Evolutionary conservation across 768 basidiomycete genomes (phyloP).

Genomic region (Leccinum aurantiacum): DNA sequence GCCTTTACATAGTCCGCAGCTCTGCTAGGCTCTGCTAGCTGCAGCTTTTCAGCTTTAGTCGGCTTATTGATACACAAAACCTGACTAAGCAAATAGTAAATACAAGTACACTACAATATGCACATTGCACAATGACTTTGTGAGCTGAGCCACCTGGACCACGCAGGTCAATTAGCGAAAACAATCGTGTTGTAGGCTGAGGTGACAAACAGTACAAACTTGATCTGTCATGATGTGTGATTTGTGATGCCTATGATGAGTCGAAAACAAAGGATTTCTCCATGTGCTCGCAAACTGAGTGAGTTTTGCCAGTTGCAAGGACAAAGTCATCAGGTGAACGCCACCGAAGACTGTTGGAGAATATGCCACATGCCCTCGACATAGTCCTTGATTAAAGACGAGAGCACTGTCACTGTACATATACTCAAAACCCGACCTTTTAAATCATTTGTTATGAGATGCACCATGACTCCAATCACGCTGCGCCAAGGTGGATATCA

Average conservation of each 20-base stretch:
- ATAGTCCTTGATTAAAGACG: slow-evolving; percentile 62
- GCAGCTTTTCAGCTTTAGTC: too few relatives aligned
- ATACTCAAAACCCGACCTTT: slow-evolving; percentile 6
- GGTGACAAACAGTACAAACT: slow-evolving; percentile 39
- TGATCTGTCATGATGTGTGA: slow-evolving; percentile 46
- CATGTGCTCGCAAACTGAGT: slow-evolving; percentile 74
- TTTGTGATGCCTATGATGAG: slow-evolving; percentile 36
- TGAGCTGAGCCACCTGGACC: slow-evolving; percentile 65
- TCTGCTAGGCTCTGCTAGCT: too few relatives aligned
- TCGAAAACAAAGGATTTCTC: slow-evolving; percentile 76
- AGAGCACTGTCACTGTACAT: neutral
- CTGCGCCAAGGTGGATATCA: slow-evolving; percentile 84
- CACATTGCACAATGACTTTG: too few relatives aligned
- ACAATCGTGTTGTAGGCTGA: neutral
- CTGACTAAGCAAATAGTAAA: too few relatives aligned
- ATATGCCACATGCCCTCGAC: slow-evolving; percentile 98
- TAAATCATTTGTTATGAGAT: slow-evolving; percentile 24
- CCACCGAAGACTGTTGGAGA: slow-evolving; percentile 70
- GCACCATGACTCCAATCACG: slow-evolving; percentile 98
- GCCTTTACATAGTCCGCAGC: too few relatives aligned
- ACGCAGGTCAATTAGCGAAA: slow-evolving; percentile 3
- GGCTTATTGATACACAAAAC: too few relatives aligned
- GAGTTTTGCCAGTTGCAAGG: slow-evolving; percentile 94
- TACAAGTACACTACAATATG: too few relatives aligned
- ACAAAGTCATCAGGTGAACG: slow-evolving; percentile 78